phyloP scores from a whole-genome alignment of 2,329 filamentous ascomycete species.

The Acephala macrosclerotiorum region DNA sequence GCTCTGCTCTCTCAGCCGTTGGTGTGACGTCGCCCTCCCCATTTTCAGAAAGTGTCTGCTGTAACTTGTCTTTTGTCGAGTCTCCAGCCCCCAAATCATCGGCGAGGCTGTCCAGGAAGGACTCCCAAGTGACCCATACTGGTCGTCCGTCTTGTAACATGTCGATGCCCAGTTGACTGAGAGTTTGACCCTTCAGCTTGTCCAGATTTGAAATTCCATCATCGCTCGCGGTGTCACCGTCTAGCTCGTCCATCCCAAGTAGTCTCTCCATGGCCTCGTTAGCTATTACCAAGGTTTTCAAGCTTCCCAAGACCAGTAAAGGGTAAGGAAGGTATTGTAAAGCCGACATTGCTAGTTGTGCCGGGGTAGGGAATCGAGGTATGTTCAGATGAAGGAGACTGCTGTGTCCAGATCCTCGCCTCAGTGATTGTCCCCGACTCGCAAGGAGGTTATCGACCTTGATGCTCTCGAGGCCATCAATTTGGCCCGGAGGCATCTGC shows the following conservation, averaged over 20 bases:
- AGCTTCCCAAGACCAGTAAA: slow-evolving; percentile 69
- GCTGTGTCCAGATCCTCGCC: slow-evolving; percentile 23
- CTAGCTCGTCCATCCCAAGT: slow-evolving; percentile 62
- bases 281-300: slow-evolving; percentile 75
- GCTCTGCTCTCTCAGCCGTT: slow-evolving; percentile 41
- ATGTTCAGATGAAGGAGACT: slow-evolving; percentile 45
- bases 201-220: slow-evolving; percentile 59
- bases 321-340: slow-evolving; percentile 80
- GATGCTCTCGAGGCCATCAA: slow-evolving; percentile 40
- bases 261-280: slow-evolving; percentile 79
- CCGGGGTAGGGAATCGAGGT: slow-evolving; percentile 54
- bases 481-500: slow-evolving; percentile 38
- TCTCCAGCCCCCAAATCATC: slow-evolving; percentile 33
- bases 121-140: slow-evolving; percentile 65
- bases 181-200: slow-evolving; percentile 66
- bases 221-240: slow-evolving; percentile 47
- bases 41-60: slow-evolving; percentile 17
- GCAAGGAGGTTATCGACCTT: slow-evolving; percentile 22
- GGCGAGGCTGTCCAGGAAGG: slow-evolving; percentile 62
- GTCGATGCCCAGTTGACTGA: slow-evolving; percentile 76
- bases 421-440: slow-evolving; percentile 30
- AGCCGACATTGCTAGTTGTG: slow-evolving; percentile 69
- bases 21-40: slow-evolving; percentile 45
- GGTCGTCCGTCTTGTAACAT: slow-evolving; percentile 72
- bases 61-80: slow-evolving; percentile 20